Base-by-base conservation (phyloP, 495 filamentous ascomycete genomes). In the Apiosordaria backusii region DNA sequence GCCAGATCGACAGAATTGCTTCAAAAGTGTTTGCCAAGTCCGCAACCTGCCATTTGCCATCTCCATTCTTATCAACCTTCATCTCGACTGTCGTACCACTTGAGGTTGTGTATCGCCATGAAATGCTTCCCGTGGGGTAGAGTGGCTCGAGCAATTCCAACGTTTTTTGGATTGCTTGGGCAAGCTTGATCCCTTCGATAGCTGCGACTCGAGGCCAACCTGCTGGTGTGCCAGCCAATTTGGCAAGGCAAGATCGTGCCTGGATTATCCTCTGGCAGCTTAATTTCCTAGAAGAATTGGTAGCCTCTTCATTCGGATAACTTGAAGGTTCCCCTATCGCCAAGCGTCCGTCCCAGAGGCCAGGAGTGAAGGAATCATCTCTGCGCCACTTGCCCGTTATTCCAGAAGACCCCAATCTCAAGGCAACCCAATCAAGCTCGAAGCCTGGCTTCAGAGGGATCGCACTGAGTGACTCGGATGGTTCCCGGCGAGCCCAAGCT, bases 401-500 rank as follows among this genome's bases (percentile, higher is more conserved):
- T 13, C 3, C 35, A 7, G 13, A 13, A 45, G 5, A 15, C 16
- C 53, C 53, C n/a, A 55, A 24, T 7, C 16, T 55, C 18, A 55
- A 21, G 18, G 53, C 53, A 6, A 55, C n/a, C 53, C 53, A 55
- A 21, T 55, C 53, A 21, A 55, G n/a, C 18, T 55, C 53, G 10
- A 21, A 24, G n/a, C 53, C 53, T 18, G 53, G 53, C 4, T 21
- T n/a, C 4, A 55, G 18, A 55, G 53, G 53, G 19, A 21, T 9
- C 9, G 53, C n/a, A 6, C 18, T 9, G 53, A 55, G 68, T 3
- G 68, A 67, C 60, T 78, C 77, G 26, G 80, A 69, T 26, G 75
- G 65, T 23, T 80, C 75, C 1, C 82, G 79, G 35, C 83, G 77
- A 35, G 84, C 73, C 53, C 75, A 78, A 9, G 81, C 79, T 65